Base-by-base conservation (phyloP, 495 filamentous ascomycete genomes). In the Diplogelasinospora grovesii region DNA sequence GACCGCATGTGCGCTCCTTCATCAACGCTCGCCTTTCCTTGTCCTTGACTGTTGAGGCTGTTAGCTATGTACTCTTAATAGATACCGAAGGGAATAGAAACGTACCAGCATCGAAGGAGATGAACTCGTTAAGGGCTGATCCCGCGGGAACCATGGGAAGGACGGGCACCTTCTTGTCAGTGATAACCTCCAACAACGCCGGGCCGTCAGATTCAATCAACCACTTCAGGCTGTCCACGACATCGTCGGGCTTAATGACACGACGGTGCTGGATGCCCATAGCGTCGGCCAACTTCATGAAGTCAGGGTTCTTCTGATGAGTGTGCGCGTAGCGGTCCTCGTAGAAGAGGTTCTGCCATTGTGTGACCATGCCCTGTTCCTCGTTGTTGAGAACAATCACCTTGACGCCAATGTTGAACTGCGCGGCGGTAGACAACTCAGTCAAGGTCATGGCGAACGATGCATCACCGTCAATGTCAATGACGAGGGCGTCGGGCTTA, bases 391-490 rank as follows among this genome's bases (percentile, higher is more conserved):
- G 64, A 28, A 97, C 68, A 45, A 97, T 81, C 35, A 96, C 69
- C 70, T 96, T 96, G 60, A 92, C 79, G 33, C 82, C 87, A 58
- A 95, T 90, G 62, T 89, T 82, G 70, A 95, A 95, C 59, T 96
- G 87, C 11, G 79, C 74, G 15, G 85, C 86, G 0, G 90, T 95
- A n/a, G 78, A 79, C 40, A 97, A 73, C 62, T 96, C 90, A 5
- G 86, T 89, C 33, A 95, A 70, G 18, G 90, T 95, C 90, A 97
- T 97, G 66, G 79, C 79, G 68, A 96, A 94, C n/a, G 87, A 94
- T 21, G 90, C 88, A 60, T 96, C 89, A 39, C 89, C 90, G 57
- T 95, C 89, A 53, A 97, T 89, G 56, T 97, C 88, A 50, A 95
- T 82, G 41, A 96, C 89, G 33, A 93, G 73, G 27, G 79, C 73